phyloP scores from a whole-genome alignment of 2,329 filamentous ascomycete species.

The Aspergillus sclerotialis region DNA sequence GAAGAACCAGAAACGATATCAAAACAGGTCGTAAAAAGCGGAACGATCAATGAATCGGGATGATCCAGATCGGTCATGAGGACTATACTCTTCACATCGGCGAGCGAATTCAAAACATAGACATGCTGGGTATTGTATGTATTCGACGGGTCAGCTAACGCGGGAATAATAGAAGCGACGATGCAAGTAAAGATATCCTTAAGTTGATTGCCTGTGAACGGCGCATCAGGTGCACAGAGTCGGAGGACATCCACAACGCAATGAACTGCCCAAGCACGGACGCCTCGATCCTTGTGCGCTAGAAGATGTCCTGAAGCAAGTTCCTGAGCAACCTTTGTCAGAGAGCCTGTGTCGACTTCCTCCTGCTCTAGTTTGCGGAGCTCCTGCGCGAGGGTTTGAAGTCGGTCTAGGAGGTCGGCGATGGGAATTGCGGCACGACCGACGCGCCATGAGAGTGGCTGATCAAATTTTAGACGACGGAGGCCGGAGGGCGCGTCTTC shows the following conservation, averaged over 20 bases:
- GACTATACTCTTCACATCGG: slow-evolving; percentile 90
- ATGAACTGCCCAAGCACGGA: slow-evolving; percentile 79
- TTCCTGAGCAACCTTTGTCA: slow-evolving; percentile 76
- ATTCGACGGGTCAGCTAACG: slow-evolving; percentile 76
- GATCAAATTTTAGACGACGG: slow-evolving; percentile 64
- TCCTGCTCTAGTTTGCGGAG: slow-evolving; percentile 83
- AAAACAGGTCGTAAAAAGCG: slow-evolving; percentile 83
- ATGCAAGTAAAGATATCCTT: slow-evolving; percentile 96
- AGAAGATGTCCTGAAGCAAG: slow-evolving; percentile 75
- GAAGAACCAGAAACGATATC: slow-evolving; percentile 79
- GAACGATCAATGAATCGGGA: slow-evolving; percentile 68
- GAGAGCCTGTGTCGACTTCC: slow-evolving; percentile 71
- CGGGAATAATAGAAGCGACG: slow-evolving; percentile 73
- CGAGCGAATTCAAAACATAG: slow-evolving; percentile 80
- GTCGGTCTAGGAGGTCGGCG: slow-evolving; percentile 69
- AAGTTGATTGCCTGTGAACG: slow-evolving; percentile 81
- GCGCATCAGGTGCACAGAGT: slow-evolving; percentile 88
- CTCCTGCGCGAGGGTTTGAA: slow-evolving; percentile 76
- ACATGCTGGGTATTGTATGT: slow-evolving; percentile 91
- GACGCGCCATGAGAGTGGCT: slow-evolving; percentile 83
- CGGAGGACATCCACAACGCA: slow-evolving; percentile 91
- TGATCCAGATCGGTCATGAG: slow-evolving; percentile 82
- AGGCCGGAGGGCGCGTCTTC: slow-evolving; percentile 28
- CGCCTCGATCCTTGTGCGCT: slow-evolving; percentile 86
- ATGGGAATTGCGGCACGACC: slow-evolving; percentile 76